A percentile compares a stretch with the other conserved stretches of the same genome.
Conservation (phyloP, 2,329 filamentous ascomycete genomes). For the Orbilia ellipsospora region DNA sequence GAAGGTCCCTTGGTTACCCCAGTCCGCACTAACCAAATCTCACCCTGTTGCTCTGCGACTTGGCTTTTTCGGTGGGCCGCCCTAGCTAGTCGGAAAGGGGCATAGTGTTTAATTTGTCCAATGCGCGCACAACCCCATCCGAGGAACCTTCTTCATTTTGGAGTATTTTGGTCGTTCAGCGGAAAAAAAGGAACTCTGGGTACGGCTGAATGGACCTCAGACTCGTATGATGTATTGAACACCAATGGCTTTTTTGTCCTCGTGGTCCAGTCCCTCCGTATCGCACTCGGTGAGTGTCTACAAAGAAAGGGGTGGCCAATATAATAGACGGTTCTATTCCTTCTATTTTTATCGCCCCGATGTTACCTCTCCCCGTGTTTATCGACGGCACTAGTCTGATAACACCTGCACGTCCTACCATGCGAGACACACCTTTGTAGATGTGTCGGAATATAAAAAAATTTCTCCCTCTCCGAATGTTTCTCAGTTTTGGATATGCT, state of each 20-base stretch:
- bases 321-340: too few species aligned
- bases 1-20: conserved; percentile 42
- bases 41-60: conserved; percentile 40
- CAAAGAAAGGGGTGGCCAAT: too few species aligned
- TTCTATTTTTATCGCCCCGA: conserved; percentile 50
- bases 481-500: not conserved
- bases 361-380: conserved; percentile 20
- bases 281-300: not conserved
- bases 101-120: conserved; percentile 44
- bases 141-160: conserved; percentile 7
- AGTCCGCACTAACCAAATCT: conserved; percentile 24
- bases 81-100: conserved; percentile 40
- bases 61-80: conserved; percentile 44
- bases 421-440: not conserved
- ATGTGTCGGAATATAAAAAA: conserved; percentile 1
- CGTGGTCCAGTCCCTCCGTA: not conserved
- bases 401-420: conserved; percentile 1
- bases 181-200: not conserved
- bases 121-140: conserved; percentile 34
- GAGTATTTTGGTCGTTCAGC: not conserved
- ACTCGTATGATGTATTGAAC: not conserved
- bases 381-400: not conserved
- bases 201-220: conserved; percentile 2
- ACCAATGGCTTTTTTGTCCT: not conserved
- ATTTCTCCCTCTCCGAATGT: too few species aligned